Conservation (phyloP, 1,139 yeast genomes). For the Wickerhamomyces sp. region DNA sequence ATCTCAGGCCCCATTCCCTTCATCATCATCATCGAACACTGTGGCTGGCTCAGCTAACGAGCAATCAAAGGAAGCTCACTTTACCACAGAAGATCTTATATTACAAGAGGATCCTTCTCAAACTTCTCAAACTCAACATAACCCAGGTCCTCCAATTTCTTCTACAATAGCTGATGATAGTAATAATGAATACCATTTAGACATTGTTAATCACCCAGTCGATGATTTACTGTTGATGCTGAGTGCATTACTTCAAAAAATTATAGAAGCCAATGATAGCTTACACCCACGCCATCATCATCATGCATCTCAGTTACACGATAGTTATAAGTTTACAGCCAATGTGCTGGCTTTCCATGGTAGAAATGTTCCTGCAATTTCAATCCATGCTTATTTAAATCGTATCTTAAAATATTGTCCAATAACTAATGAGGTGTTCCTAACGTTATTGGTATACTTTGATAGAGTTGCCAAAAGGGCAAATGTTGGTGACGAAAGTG, state of each 20-base stretch:
- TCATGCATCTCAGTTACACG: constrained; percentile 35
- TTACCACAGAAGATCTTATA: not conserved
- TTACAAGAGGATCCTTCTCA: too few relatives aligned
- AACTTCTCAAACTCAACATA: constrained; percentile 6
- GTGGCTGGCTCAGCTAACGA: not conserved
- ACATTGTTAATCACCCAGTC: constrained; percentile 81
- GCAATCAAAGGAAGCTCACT: not conserved
- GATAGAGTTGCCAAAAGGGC: constrained; percentile 92
- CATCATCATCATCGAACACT: constrained; percentile 2
- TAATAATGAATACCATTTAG: constrained; percentile 51
- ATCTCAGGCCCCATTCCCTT: not conserved
- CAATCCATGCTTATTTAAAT: constrained; percentile 81
- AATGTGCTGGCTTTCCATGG: constrained; percentile 92
- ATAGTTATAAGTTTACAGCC: constrained; percentile 50
- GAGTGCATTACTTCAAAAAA: constrained; percentile 76
- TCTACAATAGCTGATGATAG: constrained; percentile 3
- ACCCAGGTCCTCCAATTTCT: constrained; percentile 5
- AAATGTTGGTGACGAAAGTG: constrained; percentile 41
- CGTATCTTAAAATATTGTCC: constrained; percentile 96
- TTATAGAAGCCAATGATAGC: constrained; percentile 88
- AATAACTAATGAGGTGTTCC: constrained; percentile 91
- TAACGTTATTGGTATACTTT: constrained; percentile 84
- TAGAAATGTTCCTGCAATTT: constrained; percentile 90
- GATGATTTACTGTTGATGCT: constrained; percentile 80
- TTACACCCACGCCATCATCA: constrained; percentile 71